phyloP scores from a whole-genome alignment of 805 yeast genomes.

The Suhomyces sp. region DNA sequence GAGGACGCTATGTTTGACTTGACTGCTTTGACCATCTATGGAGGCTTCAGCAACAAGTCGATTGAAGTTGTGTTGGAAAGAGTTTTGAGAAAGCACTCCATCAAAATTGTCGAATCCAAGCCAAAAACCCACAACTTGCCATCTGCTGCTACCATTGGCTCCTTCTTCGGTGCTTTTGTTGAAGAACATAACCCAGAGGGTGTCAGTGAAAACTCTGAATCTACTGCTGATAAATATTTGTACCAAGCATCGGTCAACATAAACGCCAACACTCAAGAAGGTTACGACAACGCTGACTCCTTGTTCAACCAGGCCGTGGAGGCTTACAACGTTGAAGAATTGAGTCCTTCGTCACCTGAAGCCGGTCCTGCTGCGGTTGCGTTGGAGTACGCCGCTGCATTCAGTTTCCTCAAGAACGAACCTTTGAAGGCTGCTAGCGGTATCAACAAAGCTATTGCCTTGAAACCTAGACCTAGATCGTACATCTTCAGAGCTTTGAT shows the following conservation, averaged over 20 bases:
- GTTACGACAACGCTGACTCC: slow-evolving; percentile 61
- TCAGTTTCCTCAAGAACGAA: slow-evolving; percentile 77
- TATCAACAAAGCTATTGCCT: slow-evolving; percentile 61
- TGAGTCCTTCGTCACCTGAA: slow-evolving; percentile 32
- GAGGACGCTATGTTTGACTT: slow-evolving; percentile 88
- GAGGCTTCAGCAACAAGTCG: slow-evolving; percentile 75
- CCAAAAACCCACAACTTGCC: slow-evolving; percentile 60
- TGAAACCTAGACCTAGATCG: slow-evolving; percentile 76
- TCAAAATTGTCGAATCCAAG: slow-evolving; percentile 60
- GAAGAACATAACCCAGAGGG: slow-evolving; percentile 51
- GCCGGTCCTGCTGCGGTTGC: slow-evolving; percentile 61
- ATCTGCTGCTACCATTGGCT: slow-evolving; percentile 75
- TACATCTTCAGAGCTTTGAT: slow-evolving; percentile 79
- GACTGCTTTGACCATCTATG: slow-evolving; percentile 82
- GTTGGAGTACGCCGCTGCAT: slow-evolving; percentile 78
- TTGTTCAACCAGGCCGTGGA: slow-evolving; percentile 58
- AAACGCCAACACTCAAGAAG: slow-evolving; percentile 49
- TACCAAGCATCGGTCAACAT: slow-evolving; percentile 62
- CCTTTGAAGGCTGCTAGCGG: slow-evolving; percentile 60
- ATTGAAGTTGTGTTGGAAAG: slow-evolving; percentile 83
- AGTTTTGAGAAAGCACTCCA: slow-evolving; percentile 78
- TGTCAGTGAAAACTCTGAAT: slow-evolving; percentile 49
- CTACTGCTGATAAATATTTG: slow-evolving; percentile 63
- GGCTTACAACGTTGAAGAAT: slow-evolving; percentile 36
- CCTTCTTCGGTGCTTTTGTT: slow-evolving; percentile 86